Percentiles rank a stretch among this genome's conserved stretches.
These are phyloP conservation scores for Cucumis sativus DNA, from an alignment of 306 rosid genomes.

Conservation along the genomic window DNA sequence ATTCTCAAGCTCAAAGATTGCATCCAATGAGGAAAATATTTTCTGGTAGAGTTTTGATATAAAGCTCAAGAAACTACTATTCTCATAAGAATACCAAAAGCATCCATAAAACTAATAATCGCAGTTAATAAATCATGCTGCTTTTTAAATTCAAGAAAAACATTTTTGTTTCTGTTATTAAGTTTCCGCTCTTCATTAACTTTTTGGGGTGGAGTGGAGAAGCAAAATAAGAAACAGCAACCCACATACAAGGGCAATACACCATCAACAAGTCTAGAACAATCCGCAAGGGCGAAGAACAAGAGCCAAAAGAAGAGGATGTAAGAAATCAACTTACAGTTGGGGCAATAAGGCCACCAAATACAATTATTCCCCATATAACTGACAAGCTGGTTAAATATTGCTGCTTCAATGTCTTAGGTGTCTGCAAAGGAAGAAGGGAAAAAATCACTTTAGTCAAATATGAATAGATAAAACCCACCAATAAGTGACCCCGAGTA, in stretches of 20 bases:
- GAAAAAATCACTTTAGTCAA: background rate
- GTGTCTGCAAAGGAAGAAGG: slow-evolving; percentile 32
- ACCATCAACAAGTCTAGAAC: background rate
- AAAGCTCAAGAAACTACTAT: background rate
- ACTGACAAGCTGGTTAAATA: slow-evolving; percentile 55
- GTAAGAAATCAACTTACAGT: slow-evolving; percentile 38
- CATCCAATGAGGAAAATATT: background rate
- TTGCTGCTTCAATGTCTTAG: slow-evolving; percentile 75
- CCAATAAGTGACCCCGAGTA: background rate
- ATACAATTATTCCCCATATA: slow-evolving; percentile 60
- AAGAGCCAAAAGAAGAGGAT: background rate
- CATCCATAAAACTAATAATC: background rate
- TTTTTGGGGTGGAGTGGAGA: background rate
- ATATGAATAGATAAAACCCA: background rate
- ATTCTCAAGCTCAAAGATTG: background rate
- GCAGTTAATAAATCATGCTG: background rate
- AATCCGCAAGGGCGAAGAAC: background rate
- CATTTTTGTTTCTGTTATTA: background rate
- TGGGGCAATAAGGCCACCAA: slow-evolving; percentile 90
- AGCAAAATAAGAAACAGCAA: background rate
- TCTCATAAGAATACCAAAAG: background rate
- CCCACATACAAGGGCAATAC: background rate
- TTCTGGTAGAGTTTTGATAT: background rate
- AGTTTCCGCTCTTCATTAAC: background rate
- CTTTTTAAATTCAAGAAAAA: background rate